Evolutionary conservation across 441 rosid genomes (phyloP).

Genomic region (Croton setiger): DNA sequence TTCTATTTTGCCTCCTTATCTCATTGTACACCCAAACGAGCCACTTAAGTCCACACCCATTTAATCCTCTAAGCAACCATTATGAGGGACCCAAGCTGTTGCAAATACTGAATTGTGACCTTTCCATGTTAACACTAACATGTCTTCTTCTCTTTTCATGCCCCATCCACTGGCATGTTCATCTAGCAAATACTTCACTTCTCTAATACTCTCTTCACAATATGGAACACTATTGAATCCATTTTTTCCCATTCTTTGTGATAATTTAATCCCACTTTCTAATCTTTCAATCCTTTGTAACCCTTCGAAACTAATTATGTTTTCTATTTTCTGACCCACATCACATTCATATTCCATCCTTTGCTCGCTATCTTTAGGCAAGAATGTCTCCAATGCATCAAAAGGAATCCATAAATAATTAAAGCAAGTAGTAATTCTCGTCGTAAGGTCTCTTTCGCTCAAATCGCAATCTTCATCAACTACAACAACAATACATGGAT

Average conservation of each 20-base stretch:
- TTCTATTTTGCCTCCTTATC: slow-evolving; percentile 18
- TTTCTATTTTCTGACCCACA: slow-evolving; percentile 55
- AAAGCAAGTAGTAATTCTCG: slow-evolving; percentile 54
- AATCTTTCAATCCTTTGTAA: slow-evolving; percentile 48
- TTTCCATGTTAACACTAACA: slow-evolving; percentile 61
- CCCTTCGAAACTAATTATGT: slow-evolving; percentile 54
- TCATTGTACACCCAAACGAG: background rate
- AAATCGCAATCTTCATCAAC: slow-evolving; percentile 64
- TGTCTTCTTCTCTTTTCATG: slow-evolving; percentile 64
- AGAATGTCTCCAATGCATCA: slow-evolving; percentile 60
- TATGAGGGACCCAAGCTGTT: slow-evolving; percentile 45
- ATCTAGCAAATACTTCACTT: slow-evolving; percentile 51
- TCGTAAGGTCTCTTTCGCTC: slow-evolving; percentile 37
- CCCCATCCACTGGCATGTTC: slow-evolving; percentile 76
- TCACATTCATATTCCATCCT: slow-evolving; percentile 59
- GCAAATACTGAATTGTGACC: slow-evolving; percentile 69
- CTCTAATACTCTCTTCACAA: slow-evolving; percentile 46
- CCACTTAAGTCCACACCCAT: background rate
- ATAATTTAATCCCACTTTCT: slow-evolving; percentile 41
- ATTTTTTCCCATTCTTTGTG: slow-evolving; percentile 44
- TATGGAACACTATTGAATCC: slow-evolving; percentile 42
- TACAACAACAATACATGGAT: slow-evolving; percentile 38
- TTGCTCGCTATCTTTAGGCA: slow-evolving; percentile 52
- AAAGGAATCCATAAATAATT: slow-evolving; percentile 72
- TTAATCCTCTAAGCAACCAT: slow-evolving; percentile 21